Percentiles rank a stretch among this genome's conserved stretches.
Evolutionary conservation across 2,329 filamentous ascomycete genomes (phyloP).

Genomic region (Chaetomiaceae sp.): DNA sequence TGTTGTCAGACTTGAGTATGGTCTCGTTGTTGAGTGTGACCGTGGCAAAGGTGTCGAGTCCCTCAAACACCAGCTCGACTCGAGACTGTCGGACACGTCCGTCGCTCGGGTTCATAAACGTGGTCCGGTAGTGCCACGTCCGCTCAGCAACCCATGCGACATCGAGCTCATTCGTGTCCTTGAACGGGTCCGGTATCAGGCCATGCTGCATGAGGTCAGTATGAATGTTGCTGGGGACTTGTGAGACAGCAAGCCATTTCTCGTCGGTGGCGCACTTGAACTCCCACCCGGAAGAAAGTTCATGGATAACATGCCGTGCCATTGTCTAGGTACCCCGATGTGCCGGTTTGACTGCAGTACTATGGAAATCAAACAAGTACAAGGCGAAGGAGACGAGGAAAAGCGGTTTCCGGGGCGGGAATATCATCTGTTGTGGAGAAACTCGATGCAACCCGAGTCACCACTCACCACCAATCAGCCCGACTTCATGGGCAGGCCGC

Average conservation of each 20-base stretch:
- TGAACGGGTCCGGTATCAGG: slow-evolving; percentile 51
- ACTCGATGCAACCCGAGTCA: too few relatives aligned
- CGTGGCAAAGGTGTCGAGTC: slow-evolving; percentile 60
- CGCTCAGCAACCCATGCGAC: slow-evolving; percentile 60
- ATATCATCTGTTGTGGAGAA: too few relatives aligned
- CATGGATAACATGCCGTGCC: background rate
- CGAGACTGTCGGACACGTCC: slow-evolving; percentile 26
- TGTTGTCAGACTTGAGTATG: slow-evolving; percentile 57
- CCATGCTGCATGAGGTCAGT: slow-evolving; percentile 19
- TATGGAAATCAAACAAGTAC: too few relatives aligned
- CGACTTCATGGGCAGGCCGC: too few relatives aligned
- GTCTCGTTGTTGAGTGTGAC: slow-evolving; percentile 51
- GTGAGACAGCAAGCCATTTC: slow-evolving; percentile 19
- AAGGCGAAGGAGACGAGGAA: too few relatives aligned
- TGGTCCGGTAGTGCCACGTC: slow-evolving; percentile 53
- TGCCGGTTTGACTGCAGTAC: too few relatives aligned
- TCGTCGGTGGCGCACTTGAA: slow-evolving; percentile 15
- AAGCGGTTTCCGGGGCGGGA: too few relatives aligned
- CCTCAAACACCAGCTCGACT: slow-evolving; percentile 55
- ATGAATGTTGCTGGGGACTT: slow-evolving; percentile 23
- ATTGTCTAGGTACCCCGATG: too few relatives aligned
- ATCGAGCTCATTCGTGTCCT: slow-evolving; percentile 57
- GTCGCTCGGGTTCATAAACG: slow-evolving; percentile 29
- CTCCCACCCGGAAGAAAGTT: slow-evolving; percentile 19
- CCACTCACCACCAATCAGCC: too few relatives aligned